These are phyloP conservation scores for Clarkia xantiana DNA, from an alignment of 345 rosid species.

Conservation along the genomic window DNA sequence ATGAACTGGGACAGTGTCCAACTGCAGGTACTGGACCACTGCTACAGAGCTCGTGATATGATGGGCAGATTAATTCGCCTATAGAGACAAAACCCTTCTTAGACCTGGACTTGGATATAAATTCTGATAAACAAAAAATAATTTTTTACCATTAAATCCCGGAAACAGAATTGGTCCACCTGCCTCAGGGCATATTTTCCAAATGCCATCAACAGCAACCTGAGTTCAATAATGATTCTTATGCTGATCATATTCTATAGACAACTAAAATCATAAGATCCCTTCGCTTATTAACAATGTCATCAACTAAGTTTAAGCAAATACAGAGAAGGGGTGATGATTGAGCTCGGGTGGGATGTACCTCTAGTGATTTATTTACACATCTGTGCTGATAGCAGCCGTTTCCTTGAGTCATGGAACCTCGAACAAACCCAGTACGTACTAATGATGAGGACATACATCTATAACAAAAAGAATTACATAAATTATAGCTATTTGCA, in stretches of 20 bases:
- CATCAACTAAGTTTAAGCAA: no score
- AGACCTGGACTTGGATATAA: not conserved
- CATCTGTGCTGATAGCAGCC: conserved; percentile 97
- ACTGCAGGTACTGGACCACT: conserved; percentile 29
- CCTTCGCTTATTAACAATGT: no score
- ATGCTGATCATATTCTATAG: no score
- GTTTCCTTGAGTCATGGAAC: conserved; percentile 84
- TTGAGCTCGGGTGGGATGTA: conserved; percentile 7
- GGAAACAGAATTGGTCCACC: conserved; percentile 89
- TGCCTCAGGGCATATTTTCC: conserved; percentile 79
- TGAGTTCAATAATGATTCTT: conserved; percentile 11
- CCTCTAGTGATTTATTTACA: conserved; percentile 70
- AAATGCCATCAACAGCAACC: conserved; percentile 96
- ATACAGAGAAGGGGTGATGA: no score
- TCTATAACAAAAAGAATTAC: conserved; percentile 26
- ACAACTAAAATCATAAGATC: no score
- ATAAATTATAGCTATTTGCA: not conserved
- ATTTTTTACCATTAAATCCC: conserved; percentile 15
- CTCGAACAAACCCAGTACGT: conserved; percentile 90
- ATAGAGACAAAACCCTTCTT: conserved; percentile 11
- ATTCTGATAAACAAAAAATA: not conserved
- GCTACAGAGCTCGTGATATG: conserved; percentile 81
- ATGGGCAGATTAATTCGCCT: conserved; percentile 92
- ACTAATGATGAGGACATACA: conserved; percentile 98
- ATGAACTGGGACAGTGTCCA: conserved; percentile 73